Base-by-base conservation (phyloP, 208 protist genomes). In the Trypanosoma theileri region DNA sequence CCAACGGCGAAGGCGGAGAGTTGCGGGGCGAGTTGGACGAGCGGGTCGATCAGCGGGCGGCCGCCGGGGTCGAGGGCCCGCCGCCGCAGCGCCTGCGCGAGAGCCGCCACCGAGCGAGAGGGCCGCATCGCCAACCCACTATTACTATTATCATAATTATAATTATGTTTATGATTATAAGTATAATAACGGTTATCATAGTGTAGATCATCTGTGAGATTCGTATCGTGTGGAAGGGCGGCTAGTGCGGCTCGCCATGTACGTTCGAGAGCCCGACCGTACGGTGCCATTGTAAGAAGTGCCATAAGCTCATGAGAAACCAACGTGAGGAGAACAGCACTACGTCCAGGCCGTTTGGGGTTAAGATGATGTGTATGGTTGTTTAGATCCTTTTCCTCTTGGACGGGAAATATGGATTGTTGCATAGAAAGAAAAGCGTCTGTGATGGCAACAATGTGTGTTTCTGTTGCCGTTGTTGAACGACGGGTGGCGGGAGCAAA, bases 191-290 rank as follows among this genome's bases (percentile, higher is more conserved):
- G 17, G 21, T 48, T 24, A 54, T 50, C 64, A 19, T 53, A 21
- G 35, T 57, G 19, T 13, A 42, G 41, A n/a, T n/a, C 44, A 22
- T 50, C 45, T 0, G 28, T 35, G 28, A n/a, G 44, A 40, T 66
- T 46, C 10, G 61, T 17, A 13, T 64, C 60, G 12, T 22, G 67
- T 2, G 67, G 60, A 19, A 80, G 40, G 48, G 77, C 71, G 53
- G 63, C 63, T 40, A 92, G 72, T 16, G 79, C 86, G 8, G 77
- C 78, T 63, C 74, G 68, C 84, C 84, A 89, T 57, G 76, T 81
- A 45, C 57, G 51, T 12, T 40, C 74, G 8, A 88, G 16, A 19
- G 60, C 51, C 24, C 21, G 52, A 0, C 19, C 46, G 42, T 73
- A 69, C 28, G 72, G 66, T 11, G 65, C 54, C 53, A 71, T 61